Evolutionary conservation across 176 grass and related monocot genomes (phyloP), one percentile per base, ranked within the genome.

Genomic region (Saccharum officinarum): DNA sequence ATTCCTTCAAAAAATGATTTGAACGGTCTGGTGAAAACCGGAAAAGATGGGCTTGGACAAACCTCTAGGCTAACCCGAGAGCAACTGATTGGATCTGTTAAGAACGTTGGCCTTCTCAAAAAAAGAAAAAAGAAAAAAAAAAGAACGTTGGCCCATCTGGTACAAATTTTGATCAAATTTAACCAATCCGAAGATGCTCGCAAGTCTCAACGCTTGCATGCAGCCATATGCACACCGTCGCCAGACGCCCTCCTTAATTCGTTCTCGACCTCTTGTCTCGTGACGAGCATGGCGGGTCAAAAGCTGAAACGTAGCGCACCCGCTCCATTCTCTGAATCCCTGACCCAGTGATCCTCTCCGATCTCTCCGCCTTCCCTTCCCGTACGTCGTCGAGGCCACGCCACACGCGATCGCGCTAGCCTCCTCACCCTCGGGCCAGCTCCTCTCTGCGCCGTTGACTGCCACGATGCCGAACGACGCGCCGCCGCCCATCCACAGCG

Each of bases 401-500:
- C 62, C 62, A 14, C 26, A 34, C n/a, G 47, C 66, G 38, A 49
- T 31, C 55, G 38, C 46, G 44, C 60, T 9, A 20, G 4, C 33
- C 30, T 80, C 77, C 62, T 82, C 78, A 8, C 0, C 59, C 11
- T 55, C 79, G 54, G 8, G 2, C 0, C 70, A 0, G 11, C 63
- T 73, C 52, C 8, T 14, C 4, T 16, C 46, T 0, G 17, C 83
- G 45, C 8, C 11, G 10, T 30, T 1, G 33, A 30, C 5, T 6
- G 17, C 46, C 10, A 69, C 76, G 28, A 90, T 91, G 85, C 72
- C 80, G 12, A 69, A 62, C 59, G 75, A 83, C 73, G 44, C 69
- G 60, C 79, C 73, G 77, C 89, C 85, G 39, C 41, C 88, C 63
- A 77, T 86, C 59, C 78, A 92, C 34, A 83, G 86, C 67, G 83